These are phyloP conservation scores for Sordariomycetes sp. DNA, from an alignment of 2,329 filamentous ascomycete species.

Conservation along the genomic window DNA sequence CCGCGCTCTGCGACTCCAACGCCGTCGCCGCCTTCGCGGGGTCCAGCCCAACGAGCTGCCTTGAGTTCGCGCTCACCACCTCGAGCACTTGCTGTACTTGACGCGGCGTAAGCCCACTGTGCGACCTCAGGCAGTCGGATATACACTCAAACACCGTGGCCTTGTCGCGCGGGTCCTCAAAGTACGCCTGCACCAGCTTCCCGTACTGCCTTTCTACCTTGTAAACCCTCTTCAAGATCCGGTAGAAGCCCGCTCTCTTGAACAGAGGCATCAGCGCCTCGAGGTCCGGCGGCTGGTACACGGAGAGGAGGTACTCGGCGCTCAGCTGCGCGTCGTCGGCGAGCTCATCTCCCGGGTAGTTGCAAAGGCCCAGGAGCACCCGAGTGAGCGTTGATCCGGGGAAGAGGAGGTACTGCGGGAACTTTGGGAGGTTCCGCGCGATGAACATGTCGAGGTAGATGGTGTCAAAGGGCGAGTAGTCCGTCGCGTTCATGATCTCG, in stretches of 20 bases:
- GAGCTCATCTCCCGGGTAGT: constrained; percentile 67
- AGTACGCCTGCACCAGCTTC: constrained; percentile 65
- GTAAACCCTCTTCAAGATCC: constrained; percentile 84
- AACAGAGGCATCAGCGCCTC: constrained; percentile 64
- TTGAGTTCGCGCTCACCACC: constrained; percentile 52
- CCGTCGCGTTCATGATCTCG: constrained; percentile 70
- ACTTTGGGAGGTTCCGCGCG: constrained; percentile 89
- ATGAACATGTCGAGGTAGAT: constrained; percentile 99
- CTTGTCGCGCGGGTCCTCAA: constrained; percentile 71
- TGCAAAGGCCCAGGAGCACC: constrained; percentile 70
- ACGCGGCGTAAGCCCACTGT: constrained; percentile 48
- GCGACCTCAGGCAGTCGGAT: constrained; percentile 55
- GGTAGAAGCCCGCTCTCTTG: constrained; percentile 69
- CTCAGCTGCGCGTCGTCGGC: constrained; percentile 95
- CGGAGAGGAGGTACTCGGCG: constrained; percentile 83
- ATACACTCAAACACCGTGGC: constrained; percentile 70
- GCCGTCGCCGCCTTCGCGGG: constrained; percentile 51
- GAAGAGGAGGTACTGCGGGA: constrained; percentile 86
- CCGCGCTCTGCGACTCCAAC: constrained; percentile 45
- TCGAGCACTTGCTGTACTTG: constrained; percentile 59
- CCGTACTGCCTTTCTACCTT: constrained; percentile 67
- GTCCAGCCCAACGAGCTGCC: constrained; percentile 54
- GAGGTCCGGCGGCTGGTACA: constrained; percentile 82
- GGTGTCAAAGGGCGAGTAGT: constrained; percentile 69
- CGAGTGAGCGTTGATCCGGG: constrained; percentile 75